Conservation (phyloP, 371 early-diverging fungal species). For the Lichtheimia ornata region DNA sequence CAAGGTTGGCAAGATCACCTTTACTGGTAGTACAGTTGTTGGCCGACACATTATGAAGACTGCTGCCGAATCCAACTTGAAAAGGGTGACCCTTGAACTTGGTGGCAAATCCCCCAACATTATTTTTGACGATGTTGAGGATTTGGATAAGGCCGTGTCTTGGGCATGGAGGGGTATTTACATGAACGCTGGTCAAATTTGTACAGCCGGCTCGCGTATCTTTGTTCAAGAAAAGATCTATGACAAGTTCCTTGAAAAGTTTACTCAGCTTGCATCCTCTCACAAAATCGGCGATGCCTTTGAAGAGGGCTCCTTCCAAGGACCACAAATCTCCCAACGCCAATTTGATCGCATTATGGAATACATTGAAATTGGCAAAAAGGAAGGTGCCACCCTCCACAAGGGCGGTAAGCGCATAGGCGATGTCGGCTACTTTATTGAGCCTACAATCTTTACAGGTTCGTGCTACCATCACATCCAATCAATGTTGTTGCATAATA, state of each 20-base stretch:
- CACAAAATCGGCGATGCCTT: slow-evolving; percentile 64
- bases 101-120: slow-evolving; percentile 91
- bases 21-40: slow-evolving; percentile 63
- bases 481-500: slow-evolving; percentile 30
- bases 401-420: slow-evolving; percentile 51
- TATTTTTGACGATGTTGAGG: slow-evolving; percentile 82
- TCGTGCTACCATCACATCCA: slow-evolving; percentile 21
- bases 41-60: slow-evolving; percentile 58
- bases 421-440: slow-evolving; percentile 49
- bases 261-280: slow-evolving; percentile 58
- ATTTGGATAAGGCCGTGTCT: slow-evolving; percentile 71
- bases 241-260: slow-evolving; percentile 67
- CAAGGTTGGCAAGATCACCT: slow-evolving; percentile 59
- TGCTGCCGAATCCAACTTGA: slow-evolving; percentile 69
- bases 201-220: slow-evolving; percentile 24
- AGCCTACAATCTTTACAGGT: slow-evolving; percentile 49
- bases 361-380: slow-evolving; percentile 50
- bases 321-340: slow-evolving; percentile 74
- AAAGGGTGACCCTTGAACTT: slow-evolving; percentile 78
- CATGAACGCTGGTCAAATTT: slow-evolving; percentile 84
- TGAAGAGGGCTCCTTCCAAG: slow-evolving; percentile 60
- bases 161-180: slow-evolving; percentile 73
- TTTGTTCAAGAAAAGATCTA: slow-evolving; percentile 69
- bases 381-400: slow-evolving; percentile 47
- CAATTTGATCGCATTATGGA: slow-evolving; percentile 74